Percentiles rank a stretch among this genome's conserved stretches.
Conservation (phyloP, 495 filamentous ascomycete species). For the Cryomyces minteri region DNA sequence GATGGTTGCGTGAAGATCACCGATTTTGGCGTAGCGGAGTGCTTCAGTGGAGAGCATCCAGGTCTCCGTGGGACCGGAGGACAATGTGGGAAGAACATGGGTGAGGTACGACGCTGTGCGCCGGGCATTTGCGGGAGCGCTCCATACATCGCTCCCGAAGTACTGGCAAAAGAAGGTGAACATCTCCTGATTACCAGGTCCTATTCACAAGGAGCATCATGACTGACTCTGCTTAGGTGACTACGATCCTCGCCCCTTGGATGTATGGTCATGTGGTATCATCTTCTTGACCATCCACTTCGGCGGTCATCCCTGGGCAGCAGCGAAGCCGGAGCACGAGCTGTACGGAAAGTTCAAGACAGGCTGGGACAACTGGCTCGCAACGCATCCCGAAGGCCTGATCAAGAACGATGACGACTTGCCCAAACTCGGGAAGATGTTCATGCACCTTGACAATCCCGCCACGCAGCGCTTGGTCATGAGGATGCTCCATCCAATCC, state of each 20-base stretch:
- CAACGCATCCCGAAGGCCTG: slow-evolving; percentile 27
- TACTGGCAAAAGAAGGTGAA: slow-evolving; percentile 40
- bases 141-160: slow-evolving; percentile 65
- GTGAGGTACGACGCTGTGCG: slow-evolving; percentile 42
- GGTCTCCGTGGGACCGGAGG: slow-evolving; percentile 43
- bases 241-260: slow-evolving; percentile 58
- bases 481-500: slow-evolving; percentile 61
- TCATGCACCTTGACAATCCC: slow-evolving; percentile 27
- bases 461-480: slow-evolving; percentile 43
- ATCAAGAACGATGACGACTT: slow-evolving; percentile 22
- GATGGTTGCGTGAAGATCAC: slow-evolving; percentile 61
- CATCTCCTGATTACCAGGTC: slow-evolving; percentile 1
- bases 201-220: slow-evolving; percentile 2
- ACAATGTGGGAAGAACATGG: slow-evolving; percentile 47
- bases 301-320: slow-evolving; percentile 44
- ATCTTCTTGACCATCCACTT: slow-evolving; percentile 52
- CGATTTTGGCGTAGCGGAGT: slow-evolving; percentile 63
- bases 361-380: slow-evolving; percentile 45
- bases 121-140: slow-evolving; percentile 58
- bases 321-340: slow-evolving; percentile 26
- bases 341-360: slow-evolving; percentile 37
- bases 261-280: slow-evolving; percentile 65
- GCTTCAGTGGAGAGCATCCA: slow-evolving; percentile 57
- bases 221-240: slow-evolving; percentile 17
- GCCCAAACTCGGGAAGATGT: slow-evolving; percentile 30